Base-by-base conservation (phyloP, 1,284 basidiomycete genomes). In the Singerocomus inundabilis region DNA sequence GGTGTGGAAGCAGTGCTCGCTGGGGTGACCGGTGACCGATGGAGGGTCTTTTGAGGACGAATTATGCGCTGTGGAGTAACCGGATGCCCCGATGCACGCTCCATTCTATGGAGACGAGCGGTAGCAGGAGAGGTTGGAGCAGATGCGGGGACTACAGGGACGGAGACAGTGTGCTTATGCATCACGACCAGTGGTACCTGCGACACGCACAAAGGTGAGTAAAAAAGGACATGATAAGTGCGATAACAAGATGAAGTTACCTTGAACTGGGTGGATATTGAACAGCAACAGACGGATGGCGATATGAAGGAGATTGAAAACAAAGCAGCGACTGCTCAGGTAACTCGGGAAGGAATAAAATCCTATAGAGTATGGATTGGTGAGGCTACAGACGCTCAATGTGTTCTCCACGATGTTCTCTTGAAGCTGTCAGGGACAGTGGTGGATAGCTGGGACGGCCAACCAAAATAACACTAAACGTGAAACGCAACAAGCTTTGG, bases 1-100 rank as follows among this genome's bases (percentile, higher is more conserved):
- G 84, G 82, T 26, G 74, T 78, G 32, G 78, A 77, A 48, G 66
- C 50, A 24, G 66, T 68, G 48, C 72, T 76, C 40, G 66, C 67
- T 11, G 76, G 72, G 12, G 75, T 75, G 47, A 70, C 63, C 8
- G 75, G 75, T 48, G 76, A 76, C 57, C 63, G 70, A 62, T 68
- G 69, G 10, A 64, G 49, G 54, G 66, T 63, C 48, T 69, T 67
- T 54, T 69, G 67, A 49, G 70, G 60, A 50, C 73, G 70, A 26
- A 70, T 57, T 50, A 72, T 62, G 48, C 76, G 76, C 55, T 78
- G 77, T 21, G 75, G 75, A 42, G 75, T 77, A 40, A 74, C 68
- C 12, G 77, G 75, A 21, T 67, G 63, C 30, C 57, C 48, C 11
- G 54, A 52, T 42, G 63, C 55, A 31, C 72, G 70, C 45, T 74